Conservation (phyloP, 2,329 filamentous ascomycete genomes). For the Aspergillus ibericus region DNA sequence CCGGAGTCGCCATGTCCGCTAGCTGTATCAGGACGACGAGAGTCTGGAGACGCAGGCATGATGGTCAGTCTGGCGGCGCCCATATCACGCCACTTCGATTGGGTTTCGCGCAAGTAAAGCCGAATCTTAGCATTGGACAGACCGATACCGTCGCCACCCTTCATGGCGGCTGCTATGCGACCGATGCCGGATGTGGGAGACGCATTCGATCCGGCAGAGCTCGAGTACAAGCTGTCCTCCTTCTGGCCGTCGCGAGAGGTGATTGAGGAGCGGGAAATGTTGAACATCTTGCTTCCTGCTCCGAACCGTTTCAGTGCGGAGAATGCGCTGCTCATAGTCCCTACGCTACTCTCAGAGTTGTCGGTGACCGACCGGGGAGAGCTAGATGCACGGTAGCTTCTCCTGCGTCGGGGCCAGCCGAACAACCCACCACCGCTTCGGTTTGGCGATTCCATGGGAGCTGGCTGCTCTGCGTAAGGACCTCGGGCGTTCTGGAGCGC, state of each 20-base stretch:
- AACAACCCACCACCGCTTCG: constrained; percentile 44
- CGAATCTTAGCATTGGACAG: constrained; percentile 74
- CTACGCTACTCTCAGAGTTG: constrained; percentile 72
- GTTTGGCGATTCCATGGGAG: constrained; percentile 46
- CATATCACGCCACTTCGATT: constrained; percentile 86
- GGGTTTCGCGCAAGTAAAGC: constrained; percentile 74
- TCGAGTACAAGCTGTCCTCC: constrained; percentile 60
- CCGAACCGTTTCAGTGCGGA: constrained; percentile 74
- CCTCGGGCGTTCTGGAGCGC: constrained; percentile 69
- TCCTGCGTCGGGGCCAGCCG: constrained; percentile 53
- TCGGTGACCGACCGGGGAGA: constrained; percentile 57
- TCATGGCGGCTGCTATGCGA: constrained; percentile 48
- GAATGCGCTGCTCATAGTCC: constrained; percentile 76
- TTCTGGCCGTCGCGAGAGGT: constrained; percentile 54
- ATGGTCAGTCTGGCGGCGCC: constrained; percentile 83
- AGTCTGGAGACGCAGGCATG: constrained; percentile 56
- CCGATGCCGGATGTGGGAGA: constrained; percentile 57
- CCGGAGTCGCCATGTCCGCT: constrained; percentile 48
- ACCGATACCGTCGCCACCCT: constrained; percentile 64
- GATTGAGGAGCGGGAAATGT: constrained; percentile 77
- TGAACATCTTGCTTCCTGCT: constrained; percentile 71
- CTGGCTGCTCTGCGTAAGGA: constrained; percentile 58
- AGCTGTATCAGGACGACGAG: constrained; percentile 39
- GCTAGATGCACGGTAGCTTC: constrained; percentile 59
- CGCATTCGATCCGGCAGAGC: constrained; percentile 47